Evolutionary conservation across 306 rosid species (phyloP).

Genomic region (Rosa chinensis): DNA sequence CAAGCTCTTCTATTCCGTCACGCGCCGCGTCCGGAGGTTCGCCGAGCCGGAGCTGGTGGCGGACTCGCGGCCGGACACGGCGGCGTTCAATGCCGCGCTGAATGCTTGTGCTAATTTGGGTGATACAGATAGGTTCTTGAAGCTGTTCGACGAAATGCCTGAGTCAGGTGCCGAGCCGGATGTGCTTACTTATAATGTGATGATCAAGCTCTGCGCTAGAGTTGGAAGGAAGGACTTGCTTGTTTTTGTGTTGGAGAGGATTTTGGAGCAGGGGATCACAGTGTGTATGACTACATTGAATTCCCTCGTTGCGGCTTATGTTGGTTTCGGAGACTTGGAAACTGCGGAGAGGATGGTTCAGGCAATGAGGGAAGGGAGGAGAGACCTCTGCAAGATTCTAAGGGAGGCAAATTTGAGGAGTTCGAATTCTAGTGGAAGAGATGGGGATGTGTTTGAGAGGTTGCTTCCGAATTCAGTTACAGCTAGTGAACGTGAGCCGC

Average conservation of each 20-base stretch:
- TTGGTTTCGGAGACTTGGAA: constrained; percentile 73
- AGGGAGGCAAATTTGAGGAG: constrained; percentile 44
- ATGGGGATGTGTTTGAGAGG: constrained; percentile 43
- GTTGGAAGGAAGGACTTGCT: constrained; percentile 65
- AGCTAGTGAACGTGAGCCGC: constrained; percentile 41
- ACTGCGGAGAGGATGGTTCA: constrained; percentile 82
- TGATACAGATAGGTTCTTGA: constrained; percentile 55
- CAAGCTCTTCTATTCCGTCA: constrained; percentile 51
- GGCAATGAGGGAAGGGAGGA: constrained; percentile 82
- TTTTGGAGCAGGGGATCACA: constrained; percentile 56
- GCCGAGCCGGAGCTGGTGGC: constrained; percentile 42
- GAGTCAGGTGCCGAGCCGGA: constrained; percentile 60
- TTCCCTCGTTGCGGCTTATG: constrained; percentile 80
- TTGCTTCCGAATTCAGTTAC: constrained; percentile 70
- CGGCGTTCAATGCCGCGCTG: constrained; percentile 76
- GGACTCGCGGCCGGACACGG: constrained; percentile 80
- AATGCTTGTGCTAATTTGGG: constrained; percentile 88
- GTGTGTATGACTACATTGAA: constrained; percentile 69
- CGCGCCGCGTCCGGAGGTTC: constrained; percentile 54
- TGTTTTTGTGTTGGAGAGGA: constrained; percentile 72
- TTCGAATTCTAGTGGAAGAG: neutral
- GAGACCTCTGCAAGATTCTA: constrained; percentile 65
- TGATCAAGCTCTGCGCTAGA: constrained; percentile 75
- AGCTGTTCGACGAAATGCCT: constrained; percentile 88
- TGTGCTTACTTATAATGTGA: constrained; percentile 67